Conservation (phyloP, 2,329 filamentous ascomycete genomes). For the Xylaria sp. region DNA sequence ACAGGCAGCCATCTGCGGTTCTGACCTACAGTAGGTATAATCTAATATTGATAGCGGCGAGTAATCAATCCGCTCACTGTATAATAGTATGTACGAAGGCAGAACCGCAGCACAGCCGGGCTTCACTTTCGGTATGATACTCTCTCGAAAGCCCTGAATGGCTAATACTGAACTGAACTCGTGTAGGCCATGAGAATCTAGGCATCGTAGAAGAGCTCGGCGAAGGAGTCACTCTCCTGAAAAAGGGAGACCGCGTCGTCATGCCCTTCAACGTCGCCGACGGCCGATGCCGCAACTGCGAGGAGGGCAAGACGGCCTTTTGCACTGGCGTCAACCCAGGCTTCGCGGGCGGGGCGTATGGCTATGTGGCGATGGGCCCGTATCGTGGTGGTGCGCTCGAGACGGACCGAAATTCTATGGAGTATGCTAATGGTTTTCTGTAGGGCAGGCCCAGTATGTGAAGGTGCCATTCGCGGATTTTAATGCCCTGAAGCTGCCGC, state of each 20-base stretch:
- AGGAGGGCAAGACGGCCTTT: slow-evolving; percentile 28
- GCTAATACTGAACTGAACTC: not conserved
- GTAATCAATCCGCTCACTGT: not conserved
- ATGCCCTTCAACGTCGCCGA: slow-evolving; percentile 29
- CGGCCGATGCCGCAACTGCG: slow-evolving; percentile 28
- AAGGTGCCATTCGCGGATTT: slow-evolving; percentile 28
- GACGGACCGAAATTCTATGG: no score
- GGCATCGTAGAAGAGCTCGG: slow-evolving; percentile 25
- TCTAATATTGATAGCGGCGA: no score
- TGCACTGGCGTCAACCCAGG: slow-evolving; percentile 28
- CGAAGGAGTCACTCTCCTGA: slow-evolving; percentile 20
- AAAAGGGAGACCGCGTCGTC: slow-evolving; percentile 27
- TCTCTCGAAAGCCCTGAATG: no score
- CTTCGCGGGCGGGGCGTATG: slow-evolving; percentile 28
- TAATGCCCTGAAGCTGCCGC: slow-evolving; percentile 26
- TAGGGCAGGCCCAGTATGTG: slow-evolving; percentile 23
- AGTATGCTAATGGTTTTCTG: no score
- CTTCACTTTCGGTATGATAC: slow-evolving; percentile 23
- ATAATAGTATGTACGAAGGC: slow-evolving; percentile 24
- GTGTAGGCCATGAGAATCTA: slow-evolving; percentile 22
- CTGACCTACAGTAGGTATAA: slow-evolving; percentile 24
- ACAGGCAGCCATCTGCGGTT: slow-evolving; percentile 27
- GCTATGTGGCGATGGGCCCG: slow-evolving; percentile 28
- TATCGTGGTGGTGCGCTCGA: slow-evolving; percentile 14
- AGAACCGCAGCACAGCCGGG: slow-evolving; percentile 25